These are phyloP conservation scores for Opeltia flavorubescens DNA, from an alignment of 495 filamentous ascomycete genomes.

Conservation along the genomic window DNA sequence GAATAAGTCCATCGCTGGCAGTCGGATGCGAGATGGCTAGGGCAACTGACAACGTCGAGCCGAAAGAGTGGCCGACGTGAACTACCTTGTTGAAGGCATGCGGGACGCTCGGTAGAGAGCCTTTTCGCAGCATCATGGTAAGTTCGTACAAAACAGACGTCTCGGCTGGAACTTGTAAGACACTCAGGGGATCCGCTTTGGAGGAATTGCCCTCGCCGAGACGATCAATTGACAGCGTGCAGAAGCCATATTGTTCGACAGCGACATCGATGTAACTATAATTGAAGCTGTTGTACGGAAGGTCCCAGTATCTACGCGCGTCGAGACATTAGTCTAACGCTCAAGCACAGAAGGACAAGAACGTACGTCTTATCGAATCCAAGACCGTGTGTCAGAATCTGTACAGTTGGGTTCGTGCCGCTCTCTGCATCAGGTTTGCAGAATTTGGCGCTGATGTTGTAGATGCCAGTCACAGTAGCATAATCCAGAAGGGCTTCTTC, in stretches of 20 bases:
- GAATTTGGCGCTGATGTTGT: slow-evolving; percentile 23
- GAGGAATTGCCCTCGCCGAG: slow-evolving; percentile 42
- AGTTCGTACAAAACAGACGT: slow-evolving; percentile 34
- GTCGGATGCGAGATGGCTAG: slow-evolving; percentile 34
- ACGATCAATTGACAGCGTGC: slow-evolving; percentile 42
- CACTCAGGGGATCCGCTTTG: slow-evolving; percentile 38
- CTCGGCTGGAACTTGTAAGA: slow-evolving; percentile 38
- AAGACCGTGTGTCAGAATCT: slow-evolving; percentile 48
- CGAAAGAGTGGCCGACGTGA: slow-evolving; percentile 40
- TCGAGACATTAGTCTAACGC: slow-evolving; percentile 4
- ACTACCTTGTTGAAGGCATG: slow-evolving; percentile 33
- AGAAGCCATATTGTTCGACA: slow-evolving; percentile 35
- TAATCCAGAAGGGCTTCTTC: slow-evolving; percentile 19
- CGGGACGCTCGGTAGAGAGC: slow-evolving; percentile 20
- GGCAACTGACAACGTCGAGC: slow-evolving; percentile 26
- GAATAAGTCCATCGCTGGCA: slow-evolving; percentile 39
- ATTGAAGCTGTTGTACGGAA: slow-evolving; percentile 35
- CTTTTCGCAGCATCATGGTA: slow-evolving; percentile 32
- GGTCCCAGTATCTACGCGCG: slow-evolving; percentile 42
- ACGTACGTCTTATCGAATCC: slow-evolving; percentile 39
- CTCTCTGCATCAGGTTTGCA: slow-evolving; percentile 22
- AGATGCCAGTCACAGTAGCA: slow-evolving; percentile 18
- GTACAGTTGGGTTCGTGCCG: slow-evolving; percentile 26
- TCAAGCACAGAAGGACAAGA: background rate
- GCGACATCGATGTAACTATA: slow-evolving; percentile 43